These are phyloP conservation scores for Acanthamoeba triangularis DNA, from an alignment of 208 protist species.

Conservation along the genomic window DNA sequence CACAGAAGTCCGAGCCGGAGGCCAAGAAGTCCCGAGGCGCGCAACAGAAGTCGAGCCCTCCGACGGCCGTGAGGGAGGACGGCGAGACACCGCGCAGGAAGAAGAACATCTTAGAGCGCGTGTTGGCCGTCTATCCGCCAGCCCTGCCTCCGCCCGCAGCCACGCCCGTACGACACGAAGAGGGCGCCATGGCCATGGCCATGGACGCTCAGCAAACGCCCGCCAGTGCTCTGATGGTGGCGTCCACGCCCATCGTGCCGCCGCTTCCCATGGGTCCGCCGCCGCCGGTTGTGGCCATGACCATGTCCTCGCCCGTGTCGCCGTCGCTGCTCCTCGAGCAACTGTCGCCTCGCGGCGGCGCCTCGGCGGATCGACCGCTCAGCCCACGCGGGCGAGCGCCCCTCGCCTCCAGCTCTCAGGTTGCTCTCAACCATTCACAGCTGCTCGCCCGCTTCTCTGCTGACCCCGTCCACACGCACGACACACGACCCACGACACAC, in stretches of 20 bases:
- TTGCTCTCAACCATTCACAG: background rate
- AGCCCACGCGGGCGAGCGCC: background rate
- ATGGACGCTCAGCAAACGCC: background rate
- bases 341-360: background rate
- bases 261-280: background rate
- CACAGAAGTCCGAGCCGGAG: background rate
- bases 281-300: background rate
- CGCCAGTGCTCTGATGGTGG: background rate
- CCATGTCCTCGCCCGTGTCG: background rate
- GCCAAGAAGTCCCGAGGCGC: background rate
- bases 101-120: background rate
- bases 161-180: background rate
- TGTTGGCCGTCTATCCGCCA: conserved; percentile 2
- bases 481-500: background rate
- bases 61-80: background rate
- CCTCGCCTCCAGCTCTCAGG: background rate
- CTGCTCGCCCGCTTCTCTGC: background rate
- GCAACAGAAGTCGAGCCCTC: background rate
- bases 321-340: background rate
- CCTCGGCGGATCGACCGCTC: background rate
- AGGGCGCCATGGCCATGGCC: background rate
- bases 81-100: background rate
- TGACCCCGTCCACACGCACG: background rate
- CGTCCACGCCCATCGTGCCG: background rate
- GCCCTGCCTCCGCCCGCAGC: background rate